Evolutionary conservation across 2,329 filamentous ascomycete species (phyloP).

Genomic region (Metarhizium anisopliae): DNA sequence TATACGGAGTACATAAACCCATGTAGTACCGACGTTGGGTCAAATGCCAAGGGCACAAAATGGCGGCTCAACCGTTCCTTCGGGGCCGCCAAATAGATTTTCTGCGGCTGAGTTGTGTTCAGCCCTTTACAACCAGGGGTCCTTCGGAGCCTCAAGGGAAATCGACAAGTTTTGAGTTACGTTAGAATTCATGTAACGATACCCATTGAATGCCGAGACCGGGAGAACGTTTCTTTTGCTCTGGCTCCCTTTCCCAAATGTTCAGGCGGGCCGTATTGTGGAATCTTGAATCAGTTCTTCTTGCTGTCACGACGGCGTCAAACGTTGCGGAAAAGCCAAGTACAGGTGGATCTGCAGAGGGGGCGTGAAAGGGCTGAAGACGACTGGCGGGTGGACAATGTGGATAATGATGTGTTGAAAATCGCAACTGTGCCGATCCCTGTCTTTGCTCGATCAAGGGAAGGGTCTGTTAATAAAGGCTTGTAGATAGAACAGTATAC

Average conservation of each 20-base stretch:
- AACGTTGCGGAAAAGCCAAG: slow-evolving; percentile 2
- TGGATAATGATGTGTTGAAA: background rate
- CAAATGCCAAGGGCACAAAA: background rate
- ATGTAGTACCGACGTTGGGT: background rate
- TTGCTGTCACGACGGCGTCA: background rate
- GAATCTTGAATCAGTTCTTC: background rate
- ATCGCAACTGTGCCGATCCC: background rate
- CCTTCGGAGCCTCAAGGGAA: no score
- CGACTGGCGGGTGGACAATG: background rate
- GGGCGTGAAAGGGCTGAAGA: background rate
- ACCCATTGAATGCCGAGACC: background rate
- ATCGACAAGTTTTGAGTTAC: background rate
- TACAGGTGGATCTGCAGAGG: background rate
- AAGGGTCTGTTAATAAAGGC: background rate
- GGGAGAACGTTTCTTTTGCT: background rate
- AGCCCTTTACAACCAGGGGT: no score
- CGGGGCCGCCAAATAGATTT: background rate
- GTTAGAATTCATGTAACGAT: background rate
- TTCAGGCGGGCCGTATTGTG: background rate
- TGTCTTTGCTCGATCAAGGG: background rate
- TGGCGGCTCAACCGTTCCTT: background rate
- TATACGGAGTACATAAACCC: background rate
- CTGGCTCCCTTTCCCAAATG: background rate
- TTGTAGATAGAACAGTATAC: background rate
- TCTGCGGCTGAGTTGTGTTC: background rate